These are phyloP conservation scores for Neopestalotiopsis sp. DNA, from an alignment of 2,329 filamentous ascomycete genomes.

Conservation along the genomic window DNA sequence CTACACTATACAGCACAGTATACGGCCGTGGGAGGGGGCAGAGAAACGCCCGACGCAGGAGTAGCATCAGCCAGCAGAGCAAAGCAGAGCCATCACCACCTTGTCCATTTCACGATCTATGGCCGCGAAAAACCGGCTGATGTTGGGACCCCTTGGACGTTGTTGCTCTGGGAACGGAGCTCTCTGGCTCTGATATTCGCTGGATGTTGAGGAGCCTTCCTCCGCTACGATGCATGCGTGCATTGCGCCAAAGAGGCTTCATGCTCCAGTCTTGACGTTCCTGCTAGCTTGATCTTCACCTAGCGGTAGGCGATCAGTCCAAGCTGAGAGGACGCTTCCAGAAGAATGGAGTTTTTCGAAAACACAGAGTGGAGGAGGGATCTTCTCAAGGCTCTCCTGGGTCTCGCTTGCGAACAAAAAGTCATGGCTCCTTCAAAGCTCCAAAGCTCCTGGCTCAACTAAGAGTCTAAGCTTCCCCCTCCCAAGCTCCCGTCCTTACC, in stretches of 20 bases:
- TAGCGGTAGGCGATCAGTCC: conserved; percentile 7
- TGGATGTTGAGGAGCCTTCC: not conserved
- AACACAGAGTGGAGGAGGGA: conserved; percentile 9
- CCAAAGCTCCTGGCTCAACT: not conserved
- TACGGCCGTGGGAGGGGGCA: not conserved
- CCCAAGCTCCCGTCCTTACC: conserved; percentile 9
- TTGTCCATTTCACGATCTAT: not conserved
- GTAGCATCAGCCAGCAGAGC: not conserved
- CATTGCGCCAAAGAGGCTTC: not conserved
- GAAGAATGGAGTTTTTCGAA: conserved; percentile 5
- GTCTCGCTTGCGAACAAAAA: conserved; percentile 5
- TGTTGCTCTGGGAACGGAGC: conserved; percentile 4
- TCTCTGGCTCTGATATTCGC: not conserved
- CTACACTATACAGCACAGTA: not conserved
- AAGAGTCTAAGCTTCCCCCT: not conserved
- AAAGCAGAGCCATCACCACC: not conserved
- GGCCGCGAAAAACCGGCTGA: conserved; percentile 1
- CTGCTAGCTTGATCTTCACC: conserved; percentile 3
- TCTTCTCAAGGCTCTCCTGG: conserved; percentile 15
- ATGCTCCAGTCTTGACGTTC: conserved; percentile 10
- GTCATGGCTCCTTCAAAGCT: no score
- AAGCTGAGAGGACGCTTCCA: conserved; percentile 2
- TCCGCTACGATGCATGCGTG: conserved; percentile 5
- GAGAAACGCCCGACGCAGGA: not conserved
- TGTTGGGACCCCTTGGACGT: not conserved